Base-by-base conservation (phyloP, 1,284 basidiomycete species). In the Dichomitus squalens region DNA sequence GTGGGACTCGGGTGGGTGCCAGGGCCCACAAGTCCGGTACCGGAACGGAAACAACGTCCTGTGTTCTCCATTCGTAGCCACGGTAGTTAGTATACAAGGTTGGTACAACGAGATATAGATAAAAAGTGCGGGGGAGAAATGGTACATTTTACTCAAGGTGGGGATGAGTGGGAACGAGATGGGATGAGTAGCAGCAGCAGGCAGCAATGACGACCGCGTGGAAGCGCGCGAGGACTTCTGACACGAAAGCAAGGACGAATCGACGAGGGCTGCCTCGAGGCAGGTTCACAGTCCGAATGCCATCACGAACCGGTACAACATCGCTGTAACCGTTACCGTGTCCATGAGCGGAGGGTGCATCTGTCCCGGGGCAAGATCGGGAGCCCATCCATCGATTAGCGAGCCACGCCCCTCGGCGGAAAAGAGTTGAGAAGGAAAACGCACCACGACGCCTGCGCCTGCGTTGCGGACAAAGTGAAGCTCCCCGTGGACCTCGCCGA, bases 261-360 rank as follows among this genome's bases (percentile, higher is more conserved):
- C 33, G 43, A 57, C 12, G 48, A n/a, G 39, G 39, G 39, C 47
- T 46, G 64, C 54, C 69, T 53, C 46, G 57, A 60, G 53, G 50
- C 52, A 46, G 41, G 59, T 52, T 82, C 76, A 89, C 49, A 89
- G 77, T 68, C 85, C 86, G 76, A 83, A 90, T 49, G 83, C 77
- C 53, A 79, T 76, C 67, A 86, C 88, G 72, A 90, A 90, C 53
- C 91, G 84, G 75, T 90, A 92, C 39, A 93, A 77, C 88, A 93
- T 91, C 52, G 85, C 84, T 35, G 90, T 90, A 61, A 93, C 84
- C 35, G 86, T 87, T 59, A 93, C 89, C 49, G 84, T 85, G 77
- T 93, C 90, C 90, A 93, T 93, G 73, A 92, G 85, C 59, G 91
- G 90, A 54, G 90, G 90, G 69, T 92, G 90, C 77, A 85, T 89